Base-by-base conservation (phyloP, 2,329 filamentous ascomycete genomes). In the Chaetomiaceae sp. region DNA sequence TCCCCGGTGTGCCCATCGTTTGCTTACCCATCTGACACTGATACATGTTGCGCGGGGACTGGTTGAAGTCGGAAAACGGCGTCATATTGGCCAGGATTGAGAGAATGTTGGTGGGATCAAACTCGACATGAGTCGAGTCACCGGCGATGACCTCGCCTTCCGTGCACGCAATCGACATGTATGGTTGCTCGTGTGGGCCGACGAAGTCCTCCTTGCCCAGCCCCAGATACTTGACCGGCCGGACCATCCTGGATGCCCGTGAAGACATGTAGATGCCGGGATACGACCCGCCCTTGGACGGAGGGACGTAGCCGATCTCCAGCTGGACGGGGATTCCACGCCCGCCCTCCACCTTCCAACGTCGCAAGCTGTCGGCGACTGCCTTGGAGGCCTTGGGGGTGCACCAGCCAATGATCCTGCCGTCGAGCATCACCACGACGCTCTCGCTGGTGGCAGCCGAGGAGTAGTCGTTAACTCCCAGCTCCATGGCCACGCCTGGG, bases 11-110 rank as follows among this genome's bases (percentile, higher is more conserved):
- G 66, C 93, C 93, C 93, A 98, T 98, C 0, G 91, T 90, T 71
- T 98, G 93, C 66, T 98, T 98, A 71, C 88, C 89, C 93, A 97
- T 97, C 74, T 97, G 93, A 71, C 90, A 96, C 65, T 95, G 88
- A 65, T 97, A 98, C 91, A 97, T 97, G 69, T 98, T 98, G 77
- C 93, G 78, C 1, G 93, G 93, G 12, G 90, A 96, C 67, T 98
- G 93, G 69, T 98, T 98, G 71, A 95, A 95, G 65, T 98, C 88
- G 38, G 91, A 96, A 69, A 98, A 98, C 3, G 93, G 93, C 0
- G 93, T 98, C 84, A 96, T 95, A 69, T 97, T 97, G 60, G 93
- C 93, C 42, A 98, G 77, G 55, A 98, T 97, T 7, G 91, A 97
- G 20, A 98, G 79, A 55, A 98, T 97, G 67, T 97, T 93, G 26